phyloP scores from a whole-genome alignment of 768 basidiomycete genomes.

The Calocybe cyanea region DNA sequence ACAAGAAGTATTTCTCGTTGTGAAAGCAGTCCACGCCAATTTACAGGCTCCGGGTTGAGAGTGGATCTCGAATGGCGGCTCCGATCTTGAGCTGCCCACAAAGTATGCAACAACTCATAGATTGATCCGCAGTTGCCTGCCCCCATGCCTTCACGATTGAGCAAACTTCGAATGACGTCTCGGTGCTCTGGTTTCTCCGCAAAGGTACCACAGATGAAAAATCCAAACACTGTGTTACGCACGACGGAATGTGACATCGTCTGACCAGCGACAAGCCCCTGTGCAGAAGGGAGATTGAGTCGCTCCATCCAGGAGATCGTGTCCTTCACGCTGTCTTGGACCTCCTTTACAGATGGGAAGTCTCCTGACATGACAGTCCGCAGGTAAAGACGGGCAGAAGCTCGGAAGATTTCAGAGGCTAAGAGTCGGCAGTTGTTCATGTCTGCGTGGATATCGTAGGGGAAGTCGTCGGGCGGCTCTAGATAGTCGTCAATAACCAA shows the following conservation, averaged over 20 bases:
- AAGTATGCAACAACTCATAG: conserved; percentile 43
- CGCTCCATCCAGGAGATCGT: conserved; percentile 45
- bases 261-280: conserved; percentile 11
- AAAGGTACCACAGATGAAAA: conserved; percentile 70
- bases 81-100: conserved; percentile 49
- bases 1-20: conserved; percentile 57
- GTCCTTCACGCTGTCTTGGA: conserved; percentile 48
- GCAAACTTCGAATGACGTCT: conserved; percentile 35
- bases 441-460: conserved; percentile 12
- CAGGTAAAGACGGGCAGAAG: conserved; percentile 71
- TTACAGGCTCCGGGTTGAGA: conserved; percentile 33
- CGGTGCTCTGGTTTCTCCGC: conserved; percentile 48
- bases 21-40: conserved; percentile 59
- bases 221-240: conserved; percentile 74
- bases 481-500: conserved; percentile 44
- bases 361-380: conserved; percentile 76
- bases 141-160: conserved; percentile 50
- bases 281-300: conserved; percentile 26
- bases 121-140: conserved; percentile 68
- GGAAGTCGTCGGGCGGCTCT: conserved; percentile 19
- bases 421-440: conserved; percentile 36
- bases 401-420: conserved; percentile 65
- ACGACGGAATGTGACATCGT: conserved; percentile 51
- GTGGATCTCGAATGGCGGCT: conserved; percentile 4
- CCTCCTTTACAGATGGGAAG: conserved; percentile 61